A percentile compares a stretch with the other conserved stretches of the same genome.
These are phyloP conservation scores for Lentinula guzmanii DNA, from an alignment of 768 basidiomycete species.

Conservation along the genomic window DNA sequence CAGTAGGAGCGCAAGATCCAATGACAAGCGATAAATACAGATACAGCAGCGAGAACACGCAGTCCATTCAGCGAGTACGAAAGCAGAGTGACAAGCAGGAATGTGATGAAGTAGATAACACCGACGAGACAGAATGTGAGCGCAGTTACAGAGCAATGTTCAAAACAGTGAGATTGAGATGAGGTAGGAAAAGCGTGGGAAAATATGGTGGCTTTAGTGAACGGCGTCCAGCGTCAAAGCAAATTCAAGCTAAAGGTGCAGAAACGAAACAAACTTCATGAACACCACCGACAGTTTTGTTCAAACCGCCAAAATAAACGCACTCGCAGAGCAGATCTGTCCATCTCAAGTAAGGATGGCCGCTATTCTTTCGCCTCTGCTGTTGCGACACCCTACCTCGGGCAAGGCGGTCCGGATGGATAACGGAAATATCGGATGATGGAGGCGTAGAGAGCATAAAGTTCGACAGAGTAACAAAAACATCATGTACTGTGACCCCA, in stretches of 20 bases:
- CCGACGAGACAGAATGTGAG: too few relatives aligned
- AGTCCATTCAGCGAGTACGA: background rate
- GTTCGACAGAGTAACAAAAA: background rate
- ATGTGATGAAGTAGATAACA: too few relatives aligned
- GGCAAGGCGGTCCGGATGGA: background rate
- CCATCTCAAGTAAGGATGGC: background rate
- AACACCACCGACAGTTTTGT: background rate
- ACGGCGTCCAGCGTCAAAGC: background rate
- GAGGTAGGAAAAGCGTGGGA: background rate
- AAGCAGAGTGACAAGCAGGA: background rate
- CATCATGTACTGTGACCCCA: constrained; percentile 2
- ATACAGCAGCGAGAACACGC: background rate
- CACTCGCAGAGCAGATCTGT: background rate
- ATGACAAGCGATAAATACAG: background rate
- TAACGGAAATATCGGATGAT: background rate
- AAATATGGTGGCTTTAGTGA: background rate
- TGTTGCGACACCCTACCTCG: background rate
- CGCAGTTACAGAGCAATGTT: too few relatives aligned
- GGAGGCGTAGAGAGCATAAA: background rate
- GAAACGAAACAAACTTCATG: background rate
- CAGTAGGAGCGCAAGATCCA: background rate
- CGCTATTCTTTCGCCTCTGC: background rate
- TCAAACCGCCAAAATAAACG: constrained; percentile 3
- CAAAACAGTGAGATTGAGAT: background rate
- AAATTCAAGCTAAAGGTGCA: background rate